phyloP scores from a whole-genome alignment of 1,284 basidiomycete genomes.

The Ustilago vetiveriae region DNA sequence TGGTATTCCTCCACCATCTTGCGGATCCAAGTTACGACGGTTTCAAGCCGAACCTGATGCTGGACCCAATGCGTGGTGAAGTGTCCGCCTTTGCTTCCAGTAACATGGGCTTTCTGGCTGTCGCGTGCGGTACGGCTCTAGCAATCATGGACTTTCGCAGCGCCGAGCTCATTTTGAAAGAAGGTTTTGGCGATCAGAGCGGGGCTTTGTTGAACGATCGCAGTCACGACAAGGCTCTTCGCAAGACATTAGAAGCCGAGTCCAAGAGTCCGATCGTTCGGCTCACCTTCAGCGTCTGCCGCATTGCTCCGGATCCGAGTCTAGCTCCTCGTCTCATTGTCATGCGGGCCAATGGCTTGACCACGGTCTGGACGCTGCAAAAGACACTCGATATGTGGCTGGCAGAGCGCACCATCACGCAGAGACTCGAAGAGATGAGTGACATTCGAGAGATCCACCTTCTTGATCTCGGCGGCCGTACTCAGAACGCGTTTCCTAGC shows the following conservation, averaged over 20 bases:
- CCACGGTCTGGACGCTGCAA: conserved; percentile 59
- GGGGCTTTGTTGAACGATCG: conserved; percentile 12
- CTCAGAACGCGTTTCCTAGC: conserved; percentile 30
- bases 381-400: conserved; percentile 56
- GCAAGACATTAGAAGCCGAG: conserved; percentile 53
- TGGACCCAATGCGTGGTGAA: conserved; percentile 55
- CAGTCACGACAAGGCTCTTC: conserved; percentile 18
- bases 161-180: conserved; percentile 57
- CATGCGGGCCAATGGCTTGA: conserved; percentile 46
- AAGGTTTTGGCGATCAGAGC: conserved; percentile 51
- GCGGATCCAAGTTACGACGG: conserved; percentile 44
- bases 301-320: conserved; percentile 45
- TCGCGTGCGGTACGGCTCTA: conserved; percentile 57
- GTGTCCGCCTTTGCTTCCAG: conserved; percentile 45
- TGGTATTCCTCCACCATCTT: conserved; percentile 38
- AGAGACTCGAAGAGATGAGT: conserved; percentile 47
- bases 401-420: conserved; percentile 31
- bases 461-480: conserved; percentile 48
- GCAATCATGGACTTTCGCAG: conserved; percentile 57
- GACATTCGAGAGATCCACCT: conserved; percentile 25
- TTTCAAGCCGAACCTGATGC: conserved; percentile 60
- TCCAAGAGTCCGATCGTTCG: conserved; percentile 44
- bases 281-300: conserved; percentile 54
- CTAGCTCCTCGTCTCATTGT: conserved; percentile 59
- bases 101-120: conserved; percentile 60